These are phyloP conservation scores for Ceraceosorus guamensis DNA, from an alignment of 1,284 basidiomycete species.

Conservation along the genomic window DNA sequence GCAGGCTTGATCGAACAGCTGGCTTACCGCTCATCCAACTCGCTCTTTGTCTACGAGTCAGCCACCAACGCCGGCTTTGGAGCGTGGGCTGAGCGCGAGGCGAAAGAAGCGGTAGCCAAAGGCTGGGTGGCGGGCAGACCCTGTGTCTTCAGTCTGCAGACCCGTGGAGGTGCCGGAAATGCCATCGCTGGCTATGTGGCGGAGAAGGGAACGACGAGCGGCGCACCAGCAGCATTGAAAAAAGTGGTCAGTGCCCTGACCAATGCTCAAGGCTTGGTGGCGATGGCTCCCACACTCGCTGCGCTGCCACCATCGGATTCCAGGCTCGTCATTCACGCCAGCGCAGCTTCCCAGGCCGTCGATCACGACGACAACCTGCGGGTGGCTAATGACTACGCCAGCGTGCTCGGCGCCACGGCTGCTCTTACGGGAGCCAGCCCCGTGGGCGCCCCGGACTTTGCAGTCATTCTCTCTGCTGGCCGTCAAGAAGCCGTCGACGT, in stretches of 20 bases:
- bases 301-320: slow-evolving; percentile 17
- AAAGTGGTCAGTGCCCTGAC: slow-evolving; percentile 40
- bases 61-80: slow-evolving; percentile 40
- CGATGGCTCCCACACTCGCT: slow-evolving; percentile 43
- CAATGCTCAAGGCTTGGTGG: slow-evolving; percentile 40
- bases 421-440: slow-evolving; percentile 22
- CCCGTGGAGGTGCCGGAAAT: slow-evolving; percentile 58
- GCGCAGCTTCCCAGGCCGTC: slow-evolving; percentile 34
- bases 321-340: slow-evolving; percentile 45
- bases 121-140: slow-evolving; percentile 28
- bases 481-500: slow-evolving; percentile 42
- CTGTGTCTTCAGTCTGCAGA: slow-evolving; percentile 45
- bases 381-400: slow-evolving; percentile 45
- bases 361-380: slow-evolving; percentile 15
- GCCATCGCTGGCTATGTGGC: slow-evolving; percentile 44
- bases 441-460: slow-evolving; percentile 13
- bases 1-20: slow-evolving; percentile 38
- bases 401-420: slow-evolving; percentile 37
- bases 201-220: slow-evolving; percentile 22
- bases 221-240: slow-evolving; percentile 16
- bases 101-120: slow-evolving; percentile 16
- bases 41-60: slow-evolving; percentile 47
- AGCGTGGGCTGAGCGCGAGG: slow-evolving; percentile 35
- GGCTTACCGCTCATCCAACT: slow-evolving; percentile 36
- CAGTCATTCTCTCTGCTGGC: slow-evolving; percentile 38